These are phyloP conservation scores for Coemansia sp. DNA, from an alignment of 192 early-diverging fungal genomes.

Conservation along the genomic window DNA sequence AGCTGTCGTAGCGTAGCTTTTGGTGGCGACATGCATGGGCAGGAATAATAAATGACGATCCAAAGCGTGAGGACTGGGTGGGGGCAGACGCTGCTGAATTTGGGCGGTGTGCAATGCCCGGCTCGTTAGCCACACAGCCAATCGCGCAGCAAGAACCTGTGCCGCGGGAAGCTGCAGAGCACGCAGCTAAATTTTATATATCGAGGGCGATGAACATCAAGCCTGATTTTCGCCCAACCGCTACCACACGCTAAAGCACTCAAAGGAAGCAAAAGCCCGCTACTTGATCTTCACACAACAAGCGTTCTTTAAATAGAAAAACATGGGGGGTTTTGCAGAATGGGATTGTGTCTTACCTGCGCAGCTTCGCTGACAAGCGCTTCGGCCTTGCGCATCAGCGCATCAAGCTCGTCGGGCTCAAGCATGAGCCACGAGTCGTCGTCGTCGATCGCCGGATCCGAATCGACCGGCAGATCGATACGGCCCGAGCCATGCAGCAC, in stretches of 20 bases:
- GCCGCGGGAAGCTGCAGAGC: constrained; percentile 42
- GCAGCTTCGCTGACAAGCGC: constrained; percentile 32
- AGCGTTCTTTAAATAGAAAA: not conserved
- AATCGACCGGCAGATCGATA: not conserved
- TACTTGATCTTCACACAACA: not conserved
- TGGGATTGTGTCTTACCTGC: constrained; percentile 27
- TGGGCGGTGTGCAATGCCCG: not conserved
- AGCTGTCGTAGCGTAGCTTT: not conserved
- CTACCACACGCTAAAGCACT: not conserved
- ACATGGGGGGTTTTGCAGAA: not conserved
- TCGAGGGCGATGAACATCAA: not conserved
- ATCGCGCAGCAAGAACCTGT: constrained; percentile 18
- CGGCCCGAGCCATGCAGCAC: not conserved
- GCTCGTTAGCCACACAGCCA: constrained; percentile 18
- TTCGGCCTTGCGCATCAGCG: constrained; percentile 49
- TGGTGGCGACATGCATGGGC: not conserved
- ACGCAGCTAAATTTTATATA: constrained; percentile 8
- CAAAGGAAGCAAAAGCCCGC: no score
- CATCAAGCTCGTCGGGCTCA: constrained; percentile 41
- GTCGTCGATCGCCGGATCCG: constrained; percentile 22
- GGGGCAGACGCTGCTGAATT: not conserved
- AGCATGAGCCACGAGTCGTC: constrained; percentile 55
- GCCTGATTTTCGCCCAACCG: not conserved
- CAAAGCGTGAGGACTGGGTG: not conserved
- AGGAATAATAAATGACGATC: not conserved